Evolutionary conservation across 2,329 filamentous ascomycete genomes (phyloP).

Genomic region (Aureobasidium melanogenum): DNA sequence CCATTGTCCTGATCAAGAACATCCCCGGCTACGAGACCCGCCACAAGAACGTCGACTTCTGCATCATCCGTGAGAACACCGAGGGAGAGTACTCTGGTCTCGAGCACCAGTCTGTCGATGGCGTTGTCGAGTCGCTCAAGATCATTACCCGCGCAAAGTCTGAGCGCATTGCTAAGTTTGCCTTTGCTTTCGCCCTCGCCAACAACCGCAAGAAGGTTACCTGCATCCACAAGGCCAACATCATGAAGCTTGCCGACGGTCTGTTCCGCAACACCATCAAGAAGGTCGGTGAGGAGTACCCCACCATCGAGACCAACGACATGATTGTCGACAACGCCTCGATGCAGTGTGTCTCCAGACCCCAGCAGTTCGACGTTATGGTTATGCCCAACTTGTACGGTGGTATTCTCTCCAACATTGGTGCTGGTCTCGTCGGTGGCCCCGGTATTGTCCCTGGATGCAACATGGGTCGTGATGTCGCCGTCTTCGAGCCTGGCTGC

Average conservation of each 20-base stretch:
- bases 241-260: constrained; percentile 99
- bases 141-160: constrained; percentile 99
- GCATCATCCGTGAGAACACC: constrained; percentile 99
- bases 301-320: constrained; percentile 90
- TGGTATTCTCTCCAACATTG: constrained; percentile 97
- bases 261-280: constrained; percentile 98
- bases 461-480: constrained; percentile 98
- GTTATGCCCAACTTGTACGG: constrained; percentile 99
- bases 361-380: constrained; percentile 99
- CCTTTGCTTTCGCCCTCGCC: constrained; percentile 93
- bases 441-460: constrained; percentile 95
- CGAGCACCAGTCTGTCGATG: constrained; percentile 93
- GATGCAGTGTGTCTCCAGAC: constrained; percentile 95
- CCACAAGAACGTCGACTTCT: constrained; percentile 94
- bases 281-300: constrained; percentile 86
- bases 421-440: constrained; percentile 90
- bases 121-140: constrained; percentile 98
- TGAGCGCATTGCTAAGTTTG: constrained; percentile 98
- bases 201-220: constrained; percentile 99
- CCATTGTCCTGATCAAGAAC: constrained; percentile 97
- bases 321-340: constrained; percentile 99
- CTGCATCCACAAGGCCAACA: constrained; percentile 99
- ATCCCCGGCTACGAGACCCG: constrained; percentile 97
- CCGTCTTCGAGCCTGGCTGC: constrained; percentile 98
- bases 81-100: constrained; percentile 99